A percentile compares a stretch with the other conserved stretches of the same genome.
Evolutionary conservation across 2,329 filamentous ascomycete genomes (phyloP).

Genomic region (Ascosphaera acerosa): DNA sequence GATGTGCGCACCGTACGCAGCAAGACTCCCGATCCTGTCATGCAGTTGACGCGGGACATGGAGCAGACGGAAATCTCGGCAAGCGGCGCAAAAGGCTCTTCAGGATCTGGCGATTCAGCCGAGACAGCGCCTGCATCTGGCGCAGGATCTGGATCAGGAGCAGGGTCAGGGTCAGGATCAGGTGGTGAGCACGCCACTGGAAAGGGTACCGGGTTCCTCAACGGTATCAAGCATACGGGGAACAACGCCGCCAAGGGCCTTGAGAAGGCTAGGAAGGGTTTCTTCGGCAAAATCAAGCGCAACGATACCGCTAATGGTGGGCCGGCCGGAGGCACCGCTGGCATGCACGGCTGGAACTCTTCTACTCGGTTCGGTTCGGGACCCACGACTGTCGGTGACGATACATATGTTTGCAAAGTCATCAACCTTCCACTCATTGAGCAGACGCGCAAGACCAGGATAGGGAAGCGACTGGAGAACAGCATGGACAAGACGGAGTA

Average conservation of each 20-base stretch:
- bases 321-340: slow-evolving; percentile 28
- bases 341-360: slow-evolving; percentile 25
- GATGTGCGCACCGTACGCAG: neutral
- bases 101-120: neutral
- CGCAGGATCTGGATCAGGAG: slow-evolving; percentile 4
- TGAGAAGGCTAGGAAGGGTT: slow-evolving; percentile 50
- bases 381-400: slow-evolving; percentile 45
- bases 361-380: slow-evolving; percentile 8
- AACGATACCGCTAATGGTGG: neutral
- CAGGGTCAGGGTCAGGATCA: slow-evolving; percentile 18
- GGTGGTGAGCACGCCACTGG: slow-evolving; percentile 32
- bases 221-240: slow-evolving; percentile 45
- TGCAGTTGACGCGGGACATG: neutral
- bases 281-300: slow-evolving; percentile 48
- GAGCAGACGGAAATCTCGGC: neutral
- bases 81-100: neutral
- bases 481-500: slow-evolving; percentile 92
- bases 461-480: slow-evolving; percentile 66
- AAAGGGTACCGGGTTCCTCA: slow-evolving; percentile 32
- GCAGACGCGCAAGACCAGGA: slow-evolving; percentile 72
- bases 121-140: too few relatives aligned
- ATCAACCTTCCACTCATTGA: slow-evolving; percentile 70
- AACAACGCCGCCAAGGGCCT: slow-evolving; percentile 46
- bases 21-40: neutral
- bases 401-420: slow-evolving; percentile 61